Percentiles rank a stretch among this genome's conserved stretches.
phyloP scores from a whole-genome alignment of 345 rosid genomes.

The Salix purpurea region DNA sequence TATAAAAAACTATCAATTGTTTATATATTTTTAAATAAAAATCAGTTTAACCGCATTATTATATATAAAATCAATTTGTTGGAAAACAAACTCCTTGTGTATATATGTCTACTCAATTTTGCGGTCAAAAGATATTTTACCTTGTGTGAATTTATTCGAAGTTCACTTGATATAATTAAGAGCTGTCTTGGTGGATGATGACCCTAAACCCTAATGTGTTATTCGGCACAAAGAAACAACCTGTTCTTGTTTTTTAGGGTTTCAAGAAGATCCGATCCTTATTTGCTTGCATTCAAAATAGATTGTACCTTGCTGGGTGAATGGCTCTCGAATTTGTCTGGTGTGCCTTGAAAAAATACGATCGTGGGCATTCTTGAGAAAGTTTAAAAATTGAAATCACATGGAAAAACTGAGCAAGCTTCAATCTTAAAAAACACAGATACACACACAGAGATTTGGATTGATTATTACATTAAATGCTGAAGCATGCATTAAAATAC shows the following conservation, averaged over 20 bases:
- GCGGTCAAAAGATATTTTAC: too few relatives aligned
- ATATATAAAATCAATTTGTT: too few relatives aligned
- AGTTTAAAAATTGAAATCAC: conserved; percentile 13
- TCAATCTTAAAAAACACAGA: neutral
- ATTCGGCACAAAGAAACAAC: neutral
- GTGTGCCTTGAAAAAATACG: neutral
- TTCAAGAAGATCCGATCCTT: neutral
- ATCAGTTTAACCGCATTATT: too few relatives aligned
- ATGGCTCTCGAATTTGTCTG: neutral
- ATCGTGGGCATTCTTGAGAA: conserved; percentile 20
- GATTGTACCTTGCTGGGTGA: neutral
- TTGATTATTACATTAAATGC: neutral
- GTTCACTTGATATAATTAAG: too few relatives aligned
- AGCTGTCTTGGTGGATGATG: neutral
- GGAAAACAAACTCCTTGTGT: too few relatives aligned
- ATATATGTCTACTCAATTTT: too few relatives aligned
- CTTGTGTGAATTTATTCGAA: too few relatives aligned
- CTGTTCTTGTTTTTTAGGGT: neutral
- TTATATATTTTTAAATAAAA: too few relatives aligned
- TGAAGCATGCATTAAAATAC: conserved; percentile 16
- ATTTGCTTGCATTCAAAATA: neutral
- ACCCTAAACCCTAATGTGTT: neutral
- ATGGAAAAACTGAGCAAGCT: conserved; percentile 8
- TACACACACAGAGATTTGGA: neutral
- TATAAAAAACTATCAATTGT: too few relatives aligned